phyloP scores from a whole-genome alignment of 169 alveolate genomes.

The Eimeria necatrix region DNA sequence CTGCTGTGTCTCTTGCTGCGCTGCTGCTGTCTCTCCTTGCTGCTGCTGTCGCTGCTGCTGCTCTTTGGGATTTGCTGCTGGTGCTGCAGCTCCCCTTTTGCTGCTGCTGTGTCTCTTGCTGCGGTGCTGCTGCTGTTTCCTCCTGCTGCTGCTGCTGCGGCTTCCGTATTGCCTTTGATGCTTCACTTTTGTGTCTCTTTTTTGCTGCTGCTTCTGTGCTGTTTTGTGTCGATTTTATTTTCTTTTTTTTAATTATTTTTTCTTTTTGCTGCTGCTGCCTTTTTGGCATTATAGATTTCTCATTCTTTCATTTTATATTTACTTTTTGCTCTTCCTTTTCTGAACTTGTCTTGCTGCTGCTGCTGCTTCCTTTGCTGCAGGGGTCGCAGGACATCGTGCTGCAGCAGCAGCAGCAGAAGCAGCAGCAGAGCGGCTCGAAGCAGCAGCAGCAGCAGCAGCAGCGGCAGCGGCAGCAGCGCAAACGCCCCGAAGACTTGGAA shows the following conservation, averaged over 20 bases:
- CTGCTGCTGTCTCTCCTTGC: not conserved
- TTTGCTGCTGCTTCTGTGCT: not conserved
- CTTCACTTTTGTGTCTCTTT: not conserved
- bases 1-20: not conserved
- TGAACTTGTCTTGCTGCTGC: no score
- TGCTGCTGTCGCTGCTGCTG: no score
- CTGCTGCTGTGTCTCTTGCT: not conserved
- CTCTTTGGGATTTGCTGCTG: no score
- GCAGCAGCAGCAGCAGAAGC: slow-evolving; percentile 12
- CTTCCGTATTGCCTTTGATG: not conserved
- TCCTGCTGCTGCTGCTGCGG: not conserved
- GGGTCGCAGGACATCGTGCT: not conserved
- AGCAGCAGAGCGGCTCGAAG: not conserved
- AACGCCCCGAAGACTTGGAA: not conserved
- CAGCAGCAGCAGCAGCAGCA: slow-evolving; percentile 28
- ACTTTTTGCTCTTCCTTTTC: no score
- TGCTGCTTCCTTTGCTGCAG: not conserved
- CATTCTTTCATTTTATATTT: no score
- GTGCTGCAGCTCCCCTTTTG: no score
- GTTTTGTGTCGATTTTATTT: not conserved
- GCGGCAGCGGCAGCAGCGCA: slow-evolving; percentile 2
- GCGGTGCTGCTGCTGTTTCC: not conserved
- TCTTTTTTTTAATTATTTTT: not conserved
- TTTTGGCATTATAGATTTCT: no score
- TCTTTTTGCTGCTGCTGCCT: not conserved